phyloP scores from a whole-genome alignment of 306 rosid genomes.

The Vigna angularis region DNA sequence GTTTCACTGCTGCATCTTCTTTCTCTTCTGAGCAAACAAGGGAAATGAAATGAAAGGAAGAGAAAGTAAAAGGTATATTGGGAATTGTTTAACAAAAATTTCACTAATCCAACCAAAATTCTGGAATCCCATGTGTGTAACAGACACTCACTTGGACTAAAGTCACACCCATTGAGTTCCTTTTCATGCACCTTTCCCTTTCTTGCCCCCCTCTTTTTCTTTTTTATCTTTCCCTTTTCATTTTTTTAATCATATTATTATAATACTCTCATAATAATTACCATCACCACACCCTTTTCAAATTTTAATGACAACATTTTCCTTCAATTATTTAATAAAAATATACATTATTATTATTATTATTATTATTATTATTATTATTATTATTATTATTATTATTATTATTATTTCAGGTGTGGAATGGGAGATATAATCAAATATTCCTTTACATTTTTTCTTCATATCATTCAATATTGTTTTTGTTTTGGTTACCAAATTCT shows the following conservation, averaged over 20 bases:
- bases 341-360: no score
- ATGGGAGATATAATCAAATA: no score
- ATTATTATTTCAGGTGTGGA: no score
- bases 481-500: no score
- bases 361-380: no score
- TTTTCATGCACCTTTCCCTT: conserved; percentile 56
- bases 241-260: conserved; percentile 25
- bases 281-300: not conserved
- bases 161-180: conserved; percentile 40
- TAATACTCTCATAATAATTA: conserved; percentile 27
- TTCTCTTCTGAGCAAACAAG: not conserved
- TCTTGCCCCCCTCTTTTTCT: conserved; percentile 51
- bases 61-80: conserved; percentile 6
- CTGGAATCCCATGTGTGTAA: conserved; percentile 52
- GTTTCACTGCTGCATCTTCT: not conserved
- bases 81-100: conserved; percentile 45
- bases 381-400: no score
- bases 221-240: conserved; percentile 36
- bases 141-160: conserved; percentile 36
- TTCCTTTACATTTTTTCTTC: no score
- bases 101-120: conserved; percentile 45
- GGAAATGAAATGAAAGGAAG: conserved; percentile 1
- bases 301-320: not conserved
- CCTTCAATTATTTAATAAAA: no score
- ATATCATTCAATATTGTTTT: no score